A percentile compares a stretch with the other conserved stretches of the same genome.
phyloP scores from a whole-genome alignment of 1,284 basidiomycete genomes.

The Athelia sp. region DNA sequence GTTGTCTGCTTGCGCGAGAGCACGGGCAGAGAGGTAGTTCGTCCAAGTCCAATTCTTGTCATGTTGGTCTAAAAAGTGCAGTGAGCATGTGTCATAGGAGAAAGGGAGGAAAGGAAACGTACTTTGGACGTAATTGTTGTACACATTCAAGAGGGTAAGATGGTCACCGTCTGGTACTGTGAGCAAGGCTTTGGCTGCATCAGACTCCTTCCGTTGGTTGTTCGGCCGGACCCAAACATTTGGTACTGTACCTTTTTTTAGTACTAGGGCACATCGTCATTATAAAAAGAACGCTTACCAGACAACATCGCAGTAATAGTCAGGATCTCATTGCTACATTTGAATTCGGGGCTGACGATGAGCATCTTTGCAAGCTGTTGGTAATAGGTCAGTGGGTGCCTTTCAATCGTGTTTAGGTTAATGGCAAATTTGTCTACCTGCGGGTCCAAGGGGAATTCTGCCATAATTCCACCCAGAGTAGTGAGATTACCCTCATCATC shows the following conservation, averaged over 20 bases:
- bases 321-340: slow-evolving; percentile 93
- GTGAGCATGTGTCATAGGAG: background rate
- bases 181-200: slow-evolving; percentile 86
- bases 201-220: slow-evolving; percentile 85
- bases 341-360: slow-evolving; percentile 91
- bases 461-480: slow-evolving; percentile 87
- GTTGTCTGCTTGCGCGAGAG: slow-evolving; percentile 91
- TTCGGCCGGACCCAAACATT: slow-evolving; percentile 93
- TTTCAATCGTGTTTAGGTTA: too few species aligned
- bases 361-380: slow-evolving; percentile 86
- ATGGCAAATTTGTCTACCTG: slow-evolving; percentile 49
- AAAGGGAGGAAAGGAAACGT: slow-evolving; percentile 20
- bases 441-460: slow-evolving; percentile 96
- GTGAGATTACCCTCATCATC: slow-evolving; percentile 96
- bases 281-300: slow-evolving; percentile 41
- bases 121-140: slow-evolving; percentile 90
- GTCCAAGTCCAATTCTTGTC: slow-evolving; percentile 93
- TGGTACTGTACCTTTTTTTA: slow-evolving; percentile 54
- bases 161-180: slow-evolving; percentile 96
- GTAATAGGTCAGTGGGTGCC: slow-evolving; percentile 4
- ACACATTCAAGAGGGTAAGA: slow-evolving; percentile 92
- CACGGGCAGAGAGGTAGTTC: slow-evolving; percentile 84
- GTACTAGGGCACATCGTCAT: background rate
- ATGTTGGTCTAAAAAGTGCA: slow-evolving; percentile 44
- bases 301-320: slow-evolving; percentile 97